phyloP scores from a whole-genome alignment of 2,329 filamentous ascomycete genomes.

The Aspergillus thermomutatus region DNA sequence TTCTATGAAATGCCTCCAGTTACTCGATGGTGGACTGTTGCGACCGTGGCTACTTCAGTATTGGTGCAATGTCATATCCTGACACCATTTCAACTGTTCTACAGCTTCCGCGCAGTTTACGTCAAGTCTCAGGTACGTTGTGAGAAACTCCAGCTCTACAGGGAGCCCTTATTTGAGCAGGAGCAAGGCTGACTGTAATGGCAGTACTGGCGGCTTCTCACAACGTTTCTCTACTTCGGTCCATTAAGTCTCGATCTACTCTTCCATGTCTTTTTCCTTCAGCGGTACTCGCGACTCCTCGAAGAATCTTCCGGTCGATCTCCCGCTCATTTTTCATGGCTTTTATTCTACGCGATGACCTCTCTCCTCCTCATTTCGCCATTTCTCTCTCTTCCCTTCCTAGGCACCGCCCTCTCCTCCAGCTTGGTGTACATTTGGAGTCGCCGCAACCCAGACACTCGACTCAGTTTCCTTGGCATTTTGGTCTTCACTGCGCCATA shows the following conservation, averaged over 20 bases:
- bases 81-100: slow-evolving; percentile 93
- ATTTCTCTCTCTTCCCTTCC: slow-evolving; percentile 84
- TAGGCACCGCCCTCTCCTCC: slow-evolving; percentile 88
- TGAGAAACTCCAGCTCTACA: neutral
- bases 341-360: slow-evolving; percentile 78
- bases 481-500: slow-evolving; percentile 92
- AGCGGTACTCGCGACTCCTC: slow-evolving; percentile 89
- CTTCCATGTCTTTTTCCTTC: slow-evolving; percentile 97
- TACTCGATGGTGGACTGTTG: slow-evolving; percentile 95
- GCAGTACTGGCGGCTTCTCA: slow-evolving; percentile 94
- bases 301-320: slow-evolving; percentile 92
- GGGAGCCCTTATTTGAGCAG: slow-evolving; percentile 1
- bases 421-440: slow-evolving; percentile 98
- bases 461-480: slow-evolving; percentile 82
- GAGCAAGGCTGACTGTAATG: slow-evolving; percentile 8
- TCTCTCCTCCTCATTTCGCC: slow-evolving; percentile 80
- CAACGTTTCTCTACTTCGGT: slow-evolving; percentile 96
- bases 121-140: slow-evolving; percentile 79
- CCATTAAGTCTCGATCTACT: slow-evolving; percentile 89
- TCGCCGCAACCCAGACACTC: slow-evolving; percentile 85
- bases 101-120: slow-evolving; percentile 90
- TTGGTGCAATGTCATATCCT: slow-evolving; percentile 91
- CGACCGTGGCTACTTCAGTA: slow-evolving; percentile 80
- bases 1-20: slow-evolving; percentile 98
- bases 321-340: slow-evolving; percentile 91